Evolutionary conservation across 768 basidiomycete genomes (phyloP).

Genomic region (Tylopilus sp.): DNA sequence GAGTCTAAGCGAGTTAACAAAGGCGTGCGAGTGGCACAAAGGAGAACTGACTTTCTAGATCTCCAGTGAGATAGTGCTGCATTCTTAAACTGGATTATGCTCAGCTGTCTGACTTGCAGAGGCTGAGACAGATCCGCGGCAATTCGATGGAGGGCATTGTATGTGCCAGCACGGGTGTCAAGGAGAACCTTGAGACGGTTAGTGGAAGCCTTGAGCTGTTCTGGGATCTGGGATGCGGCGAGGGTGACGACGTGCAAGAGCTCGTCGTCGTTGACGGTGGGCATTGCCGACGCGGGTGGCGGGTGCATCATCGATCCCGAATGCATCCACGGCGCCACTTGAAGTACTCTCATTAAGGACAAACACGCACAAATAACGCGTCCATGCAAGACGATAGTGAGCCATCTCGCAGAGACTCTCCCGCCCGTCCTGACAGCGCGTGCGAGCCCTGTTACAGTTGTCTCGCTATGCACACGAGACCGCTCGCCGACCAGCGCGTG

Average conservation of each 20-base stretch:
- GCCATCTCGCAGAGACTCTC: background rate
- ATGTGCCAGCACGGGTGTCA: slow-evolving; percentile 61
- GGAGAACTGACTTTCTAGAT: slow-evolving; percentile 58
- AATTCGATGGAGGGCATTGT: slow-evolving; percentile 69
- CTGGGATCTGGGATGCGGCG: slow-evolving; percentile 72
- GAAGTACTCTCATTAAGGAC: slow-evolving; percentile 8
- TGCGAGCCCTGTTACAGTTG: slow-evolving; percentile 10
- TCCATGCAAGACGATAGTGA: slow-evolving; percentile 21
- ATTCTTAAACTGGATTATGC: slow-evolving; percentile 90
- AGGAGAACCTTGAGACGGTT: slow-evolving; percentile 65
- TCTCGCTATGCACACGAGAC: slow-evolving; percentile 41
- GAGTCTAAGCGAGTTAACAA: slow-evolving; percentile 42
- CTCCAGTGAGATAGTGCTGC: slow-evolving; percentile 71
- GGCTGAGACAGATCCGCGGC: slow-evolving; percentile 60
- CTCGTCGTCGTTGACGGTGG: slow-evolving; percentile 56
- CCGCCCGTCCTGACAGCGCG: background rate
- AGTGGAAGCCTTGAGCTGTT: slow-evolving; percentile 44
- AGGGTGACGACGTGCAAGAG: slow-evolving; percentile 62
- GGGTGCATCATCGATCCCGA: slow-evolving; percentile 23
- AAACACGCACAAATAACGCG: slow-evolving; percentile 46
- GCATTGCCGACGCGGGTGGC: slow-evolving; percentile 4
- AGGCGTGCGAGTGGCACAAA: background rate
- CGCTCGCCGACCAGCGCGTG: background rate
- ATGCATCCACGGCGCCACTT: background rate
- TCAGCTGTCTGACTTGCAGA: slow-evolving; percentile 67